Evolutionary conservation across 2,329 filamentous ascomycete genomes (phyloP).

Genomic region (Aureobasidium sp.): DNA sequence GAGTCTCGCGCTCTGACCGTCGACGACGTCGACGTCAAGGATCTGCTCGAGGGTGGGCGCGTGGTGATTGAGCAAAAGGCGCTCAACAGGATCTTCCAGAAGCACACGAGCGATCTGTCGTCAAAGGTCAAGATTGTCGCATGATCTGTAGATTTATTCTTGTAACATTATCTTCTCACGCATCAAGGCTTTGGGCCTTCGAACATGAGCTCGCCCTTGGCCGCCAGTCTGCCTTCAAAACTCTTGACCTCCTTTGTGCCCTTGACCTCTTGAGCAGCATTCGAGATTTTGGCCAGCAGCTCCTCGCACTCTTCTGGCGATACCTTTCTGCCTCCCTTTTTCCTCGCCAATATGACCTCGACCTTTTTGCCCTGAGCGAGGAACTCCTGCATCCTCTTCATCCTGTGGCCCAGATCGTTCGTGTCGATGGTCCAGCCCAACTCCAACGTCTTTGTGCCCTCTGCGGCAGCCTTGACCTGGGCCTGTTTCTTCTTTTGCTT

Average conservation of each 20-base stretch:
- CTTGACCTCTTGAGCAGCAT: slow-evolving; percentile 37
- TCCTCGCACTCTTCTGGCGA: slow-evolving; percentile 54
- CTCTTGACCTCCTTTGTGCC: slow-evolving; percentile 42
- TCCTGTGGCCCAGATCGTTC: slow-evolving; percentile 66
- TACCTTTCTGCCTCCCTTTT: slow-evolving; percentile 55
- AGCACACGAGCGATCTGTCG: slow-evolving; percentile 58
- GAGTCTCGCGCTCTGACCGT: slow-evolving; percentile 64
- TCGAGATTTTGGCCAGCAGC: slow-evolving; percentile 48
- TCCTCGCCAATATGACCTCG: slow-evolving; percentile 64
- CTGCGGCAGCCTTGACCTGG: slow-evolving; percentile 38
- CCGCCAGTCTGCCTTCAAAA: slow-evolving; percentile 41
- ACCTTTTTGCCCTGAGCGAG: slow-evolving; percentile 68
- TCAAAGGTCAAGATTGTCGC: slow-evolving; percentile 5
- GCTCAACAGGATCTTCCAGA: slow-evolving; percentile 64
- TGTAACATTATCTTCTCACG: not conserved
- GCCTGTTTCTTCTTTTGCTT: slow-evolving; percentile 35
- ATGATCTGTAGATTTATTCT: not conserved
- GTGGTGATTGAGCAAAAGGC: slow-evolving; percentile 81
- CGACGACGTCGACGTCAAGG: slow-evolving; percentile 90
- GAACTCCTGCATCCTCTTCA: slow-evolving; percentile 62
- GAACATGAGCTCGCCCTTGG: slow-evolving; percentile 39
- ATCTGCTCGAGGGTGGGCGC: slow-evolving; percentile 76
- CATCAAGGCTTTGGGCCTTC: slow-evolving; percentile 31
- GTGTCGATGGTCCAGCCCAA: slow-evolving; percentile 78
- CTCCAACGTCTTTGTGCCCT: slow-evolving; percentile 68